Evolutionary conservation across 169 alveolate genomes (phyloP), one percentile per base, ranked within the genome.

Genomic region (Theileria orientalis): DNA sequence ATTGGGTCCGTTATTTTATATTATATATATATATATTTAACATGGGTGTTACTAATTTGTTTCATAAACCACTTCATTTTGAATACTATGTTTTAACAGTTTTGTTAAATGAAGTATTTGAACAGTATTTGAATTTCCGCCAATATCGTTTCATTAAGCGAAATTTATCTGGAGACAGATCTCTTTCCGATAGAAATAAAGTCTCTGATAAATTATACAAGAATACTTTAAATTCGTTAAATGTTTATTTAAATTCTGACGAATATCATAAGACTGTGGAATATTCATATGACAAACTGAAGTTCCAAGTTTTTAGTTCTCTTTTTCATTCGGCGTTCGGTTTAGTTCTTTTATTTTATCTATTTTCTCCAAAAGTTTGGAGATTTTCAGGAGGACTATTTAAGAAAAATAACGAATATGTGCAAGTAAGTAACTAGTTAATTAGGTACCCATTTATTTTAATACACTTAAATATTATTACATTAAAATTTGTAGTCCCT

Each of bases 71-170:
- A 9, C 32, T 72, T 16, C 87, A 71, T 23, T 79, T 79, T 40
- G 86, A 77, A 47, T 79, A 70, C 44, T 79, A 51, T 21, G 68
- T 79, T 30, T 74, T 57, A 2, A 23, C 72, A 27, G 63, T 73
- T 21, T 14, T 79, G 21, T 25, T 79, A 63, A 46, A 52, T 21
- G 87, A 73, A 51, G 21, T 79, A 7, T 79, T 79, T 21, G 87
- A 79, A 40, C 87, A 79, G 40, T 79, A 79, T 71, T 71, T 79
- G 25, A 79, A 73, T 69, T 19, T 79, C 62, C 63, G 87, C 29
- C 87, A 79, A 59, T 63, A 69, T 19, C 69, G 74, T 21, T 73
- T 71, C n/a, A 44, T 79, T 30, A 79, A 54, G 54, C 8, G 30
- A 23, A 74, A 79, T 67, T 37, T 79, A 54, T 37, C 69, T 13